Percentiles rank a stretch among this genome's conserved stretches.
Conservation (phyloP, 2,329 filamentous ascomycete genomes). For the Pseudocercospora vitis region DNA sequence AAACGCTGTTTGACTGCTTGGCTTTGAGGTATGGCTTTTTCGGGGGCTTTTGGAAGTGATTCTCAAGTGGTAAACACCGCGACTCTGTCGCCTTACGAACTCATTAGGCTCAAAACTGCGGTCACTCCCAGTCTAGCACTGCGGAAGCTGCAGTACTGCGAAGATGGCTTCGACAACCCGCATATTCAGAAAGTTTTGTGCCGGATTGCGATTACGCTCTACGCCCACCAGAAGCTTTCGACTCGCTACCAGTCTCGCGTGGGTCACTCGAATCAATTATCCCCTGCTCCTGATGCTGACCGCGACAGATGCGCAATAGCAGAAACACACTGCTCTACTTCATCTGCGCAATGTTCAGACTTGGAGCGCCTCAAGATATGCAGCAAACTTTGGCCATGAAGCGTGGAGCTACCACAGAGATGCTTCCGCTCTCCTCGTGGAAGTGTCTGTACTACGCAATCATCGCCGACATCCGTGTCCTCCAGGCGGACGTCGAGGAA, state of each 20-base stretch:
- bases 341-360: not conserved
- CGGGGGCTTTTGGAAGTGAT: not conserved
- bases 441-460: conserved; percentile 6
- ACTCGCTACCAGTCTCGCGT: not conserved
- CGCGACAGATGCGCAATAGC: not conserved
- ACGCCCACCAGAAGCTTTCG: conserved; percentile 1
- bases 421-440: not conserved
- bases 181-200: not conserved
- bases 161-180: not conserved
- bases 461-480: not conserved
- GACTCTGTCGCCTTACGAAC: not conserved
- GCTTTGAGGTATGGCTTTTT: not conserved
- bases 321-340: not conserved
- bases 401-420: not conserved
- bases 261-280: not conserved
- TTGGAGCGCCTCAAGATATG: not conserved
- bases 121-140: not conserved
- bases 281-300: not conserved
- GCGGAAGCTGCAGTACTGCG: not conserved
- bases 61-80: not conserved
- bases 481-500: not conserved
- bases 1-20: not conserved
- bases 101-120: not conserved
- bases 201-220: not conserved
- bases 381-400: not conserved